Evolutionary conservation across 73 alveolate species (phyloP), one percentile per base, ranked within the genome.

Genomic region (Paramecium sonneborni): DNA sequence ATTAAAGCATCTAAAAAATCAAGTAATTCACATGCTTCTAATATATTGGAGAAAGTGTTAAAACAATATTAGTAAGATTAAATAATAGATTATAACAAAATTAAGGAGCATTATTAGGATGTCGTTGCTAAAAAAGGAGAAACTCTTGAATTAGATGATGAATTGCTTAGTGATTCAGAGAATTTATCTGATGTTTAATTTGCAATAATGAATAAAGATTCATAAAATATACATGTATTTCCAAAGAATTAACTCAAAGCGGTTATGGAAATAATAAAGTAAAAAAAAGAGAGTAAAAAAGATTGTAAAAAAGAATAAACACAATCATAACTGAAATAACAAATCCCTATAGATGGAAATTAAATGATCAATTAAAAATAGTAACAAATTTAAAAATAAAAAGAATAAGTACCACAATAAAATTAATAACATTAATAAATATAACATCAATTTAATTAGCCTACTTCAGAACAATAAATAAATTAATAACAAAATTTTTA

Each of bases 151-250:
- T 72, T 72, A 35, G n/a, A 72, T 35, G 67, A 72, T 5, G 86
- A 72, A 72, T 32, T 28, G 14, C 10, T 72, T 4, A 35, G 58
- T n/a, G 8, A 38, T 35, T 72, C 86, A 0, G 20, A 62, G 3
- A 30, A 18, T 35, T 18, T 72, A 35, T 72, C 86, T 34, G 39
- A 72, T 15, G 67, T 72, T n/a, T 18, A 72, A 35, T 72, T 72
- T 37, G 86, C 86, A 14, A 38, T 72, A 4, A 72, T 72, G 55
- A 41, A 41, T 21, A 72, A 72, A 7, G 86, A 72, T 72, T 72
- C 55, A 14, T 35, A 72, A 35, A 72, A 72, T 72, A 8, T 72
- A 72, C 86, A 72, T 38, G 86, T 72, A n/a, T 72, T 72, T 72
- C 86, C 86, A 15, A 72, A 72, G 35, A 21, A 26, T 8, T n/a